A percentile compares a stretch with the other conserved stretches of the same genome.
Evolutionary conservation across 2,329 filamentous ascomycete species (phyloP).

Genomic region (Pseudomassariella vexata): DNA sequence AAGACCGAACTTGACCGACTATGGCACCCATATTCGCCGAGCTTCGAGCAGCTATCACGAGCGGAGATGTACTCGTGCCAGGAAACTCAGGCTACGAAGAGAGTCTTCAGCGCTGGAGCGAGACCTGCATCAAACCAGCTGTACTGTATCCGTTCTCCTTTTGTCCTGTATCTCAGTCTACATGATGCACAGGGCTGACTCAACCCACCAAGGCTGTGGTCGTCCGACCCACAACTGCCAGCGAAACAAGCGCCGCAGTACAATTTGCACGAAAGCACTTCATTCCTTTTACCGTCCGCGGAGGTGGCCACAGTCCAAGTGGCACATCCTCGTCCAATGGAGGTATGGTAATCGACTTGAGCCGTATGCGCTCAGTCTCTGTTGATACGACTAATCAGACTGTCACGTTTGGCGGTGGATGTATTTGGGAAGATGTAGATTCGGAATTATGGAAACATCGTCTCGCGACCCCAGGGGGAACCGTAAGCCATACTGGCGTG

Average conservation of each 20-base stretch:
- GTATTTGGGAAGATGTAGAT: conserved; percentile 50
- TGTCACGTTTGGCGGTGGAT: conserved; percentile 45
- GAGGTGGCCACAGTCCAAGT: conserved; percentile 51
- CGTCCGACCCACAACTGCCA: conserved; percentile 31
- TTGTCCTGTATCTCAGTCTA: not conserved
- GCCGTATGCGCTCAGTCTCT: conserved; percentile 40
- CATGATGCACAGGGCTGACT: not conserved
- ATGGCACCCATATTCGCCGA: conserved; percentile 3
- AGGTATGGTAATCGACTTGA: conserved; percentile 51
- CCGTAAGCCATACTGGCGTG: conserved; percentile 57
- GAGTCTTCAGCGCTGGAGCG: conserved; percentile 31
- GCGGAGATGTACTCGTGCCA: conserved; percentile 25
- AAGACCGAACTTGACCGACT: too few relatives aligned
- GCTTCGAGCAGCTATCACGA: conserved; percentile 3
- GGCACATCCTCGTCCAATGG: conserved; percentile 43
- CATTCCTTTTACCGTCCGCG: conserved; percentile 46
- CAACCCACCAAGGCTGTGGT: conserved; percentile 39
- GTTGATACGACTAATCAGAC: conserved; percentile 39
- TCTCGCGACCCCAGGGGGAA: conserved; percentile 56
- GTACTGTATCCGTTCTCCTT: conserved; percentile 2
- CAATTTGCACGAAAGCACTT: conserved; percentile 34
- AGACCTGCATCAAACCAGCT: conserved; percentile 29
- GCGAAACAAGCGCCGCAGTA: conserved; percentile 29
- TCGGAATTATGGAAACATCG: conserved; percentile 39
- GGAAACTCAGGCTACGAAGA: conserved; percentile 25